Evolutionary conservation across 768 basidiomycete genomes (phyloP), one percentile per base, ranked within the genome.

Genomic region (Xerocomellus chrysenteron): DNA sequence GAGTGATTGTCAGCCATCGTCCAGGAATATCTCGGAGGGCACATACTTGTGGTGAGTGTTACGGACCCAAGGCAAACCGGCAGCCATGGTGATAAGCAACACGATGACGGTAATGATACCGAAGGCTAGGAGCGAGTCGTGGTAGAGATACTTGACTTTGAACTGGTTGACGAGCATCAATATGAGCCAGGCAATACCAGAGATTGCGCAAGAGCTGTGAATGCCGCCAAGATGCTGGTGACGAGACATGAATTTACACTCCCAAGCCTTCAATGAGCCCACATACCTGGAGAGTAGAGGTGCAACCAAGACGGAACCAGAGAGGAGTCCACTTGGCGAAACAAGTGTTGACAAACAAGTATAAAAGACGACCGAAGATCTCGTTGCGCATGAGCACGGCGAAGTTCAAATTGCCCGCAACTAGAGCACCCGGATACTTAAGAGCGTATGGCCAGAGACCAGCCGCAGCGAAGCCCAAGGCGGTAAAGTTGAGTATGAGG

Each of bases 311-410:
- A 55, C 88, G 80, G 73, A 79, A 89, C 80, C 79, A 82, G 32
- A 90, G 75, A 21, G 88, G 88, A 2, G 88, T 72, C 88, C 88
- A 90, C 84, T 88, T 92, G n/a, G 88, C 87, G 59, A 93, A 91
- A 30, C 80, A 70, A 0, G 83, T 88, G 67, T 90, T 92, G 58
- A 89, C 79, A 21, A 85, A 63, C 45, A 85, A 70, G 67, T 92
- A 93, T 14, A 93, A 65, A 36, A 84, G 70, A n/a, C 91, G 86
- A 11, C 89, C 88, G 59, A 92, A 92, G 2, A 91, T 75, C 61
- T 93, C 91, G 63, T 93, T 93, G 21, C 91, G 80, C 77, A 90
- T 82, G 21, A 93, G 77, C 54, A 92, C 84, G 6, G 89, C 83
- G 26, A 82, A 73, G 61, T 85, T 81, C 47, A 93, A 70, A 62